phyloP scores from a whole-genome alignment of 148 eudicot genomes.

The Amaranthus cruentus region DNA sequence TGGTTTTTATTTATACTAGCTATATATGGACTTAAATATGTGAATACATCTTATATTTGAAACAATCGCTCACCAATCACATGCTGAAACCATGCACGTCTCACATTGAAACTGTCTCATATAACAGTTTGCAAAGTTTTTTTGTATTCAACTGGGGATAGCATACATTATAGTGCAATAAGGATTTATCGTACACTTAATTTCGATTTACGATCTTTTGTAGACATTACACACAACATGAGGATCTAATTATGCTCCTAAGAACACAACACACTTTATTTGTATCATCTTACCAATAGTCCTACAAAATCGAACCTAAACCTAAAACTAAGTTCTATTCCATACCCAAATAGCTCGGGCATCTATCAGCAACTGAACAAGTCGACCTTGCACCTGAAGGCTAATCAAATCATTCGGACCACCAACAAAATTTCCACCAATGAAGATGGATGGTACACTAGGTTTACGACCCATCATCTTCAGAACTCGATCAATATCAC shows the following conservation, averaged over 20 bases:
- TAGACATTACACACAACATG: too few species aligned
- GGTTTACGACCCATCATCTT: slow-evolving; percentile 21
- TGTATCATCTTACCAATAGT: too few species aligned
- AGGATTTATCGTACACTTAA: too few species aligned
- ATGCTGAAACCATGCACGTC: too few species aligned
- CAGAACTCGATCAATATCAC: slow-evolving; percentile 11
- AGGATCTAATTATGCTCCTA: neutral
- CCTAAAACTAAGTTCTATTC: slow-evolving; percentile 21
- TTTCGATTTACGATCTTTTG: slow-evolving; percentile 1
- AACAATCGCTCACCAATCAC: too few species aligned
- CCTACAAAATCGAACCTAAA: slow-evolving; percentile 9
- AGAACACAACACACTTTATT: slow-evolving; percentile 7
- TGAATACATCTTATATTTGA: too few species aligned
- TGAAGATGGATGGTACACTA: slow-evolving; percentile 19
- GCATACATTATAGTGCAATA: too few species aligned
- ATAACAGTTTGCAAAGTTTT: too few species aligned
- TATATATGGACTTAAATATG: too few species aligned
- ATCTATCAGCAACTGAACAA: slow-evolving; percentile 30
- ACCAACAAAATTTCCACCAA: slow-evolving; percentile 21
- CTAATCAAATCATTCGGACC: slow-evolving; percentile 29
- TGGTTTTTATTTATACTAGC: too few species aligned
- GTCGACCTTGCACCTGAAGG: slow-evolving; percentile 32
- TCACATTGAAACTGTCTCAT: too few species aligned
- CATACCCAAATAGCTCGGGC: slow-evolving; percentile 34
- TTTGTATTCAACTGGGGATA: neutral